A percentile compares a stretch with the other conserved stretches of the same genome.
These are phyloP conservation scores for Solanum rostratum DNA, from an alignment of 257 asterid species.

Conservation along the genomic window DNA sequence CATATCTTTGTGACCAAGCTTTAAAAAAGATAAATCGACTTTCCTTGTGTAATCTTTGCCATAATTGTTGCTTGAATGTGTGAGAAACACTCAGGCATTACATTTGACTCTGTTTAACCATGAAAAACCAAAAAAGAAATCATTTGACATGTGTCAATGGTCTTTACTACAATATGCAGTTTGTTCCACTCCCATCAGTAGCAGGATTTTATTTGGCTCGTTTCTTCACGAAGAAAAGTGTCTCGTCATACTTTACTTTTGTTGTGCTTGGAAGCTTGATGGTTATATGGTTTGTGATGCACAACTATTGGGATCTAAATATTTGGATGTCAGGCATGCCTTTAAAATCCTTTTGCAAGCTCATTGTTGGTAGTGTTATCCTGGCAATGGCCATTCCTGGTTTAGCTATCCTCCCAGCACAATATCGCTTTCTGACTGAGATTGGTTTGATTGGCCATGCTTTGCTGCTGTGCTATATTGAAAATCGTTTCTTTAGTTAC, in stretches of 20 bases:
- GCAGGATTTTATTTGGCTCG: slow-evolving; percentile 96
- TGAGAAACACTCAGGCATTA: background rate
- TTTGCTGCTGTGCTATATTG: slow-evolving; percentile 74
- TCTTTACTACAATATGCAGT: slow-evolving; percentile 44
- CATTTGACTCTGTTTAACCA: background rate
- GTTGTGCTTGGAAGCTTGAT: slow-evolving; percentile 88
- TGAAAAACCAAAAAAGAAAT: background rate
- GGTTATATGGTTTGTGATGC: slow-evolving; percentile 95
- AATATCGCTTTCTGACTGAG: slow-evolving; percentile 62
- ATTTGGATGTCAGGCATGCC: slow-evolving; percentile 99
- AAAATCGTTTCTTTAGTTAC: slow-evolving; percentile 73
- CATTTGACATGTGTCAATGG: background rate
- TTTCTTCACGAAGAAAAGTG: slow-evolving; percentile 82
- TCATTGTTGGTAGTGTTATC: slow-evolving; percentile 78
- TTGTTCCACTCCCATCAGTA: slow-evolving; percentile 80
- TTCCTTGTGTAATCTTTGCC: background rate
- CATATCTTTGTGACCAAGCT: background rate
- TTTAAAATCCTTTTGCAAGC: slow-evolving; percentile 89
- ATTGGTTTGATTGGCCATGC: slow-evolving; percentile 84
- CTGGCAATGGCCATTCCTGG: slow-evolving; percentile 95
- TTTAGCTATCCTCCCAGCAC: slow-evolving; percentile 79
- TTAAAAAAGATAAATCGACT: background rate
- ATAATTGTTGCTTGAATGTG: background rate
- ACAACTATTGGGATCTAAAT: slow-evolving; percentile 94
- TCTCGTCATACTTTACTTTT: slow-evolving; percentile 75